These are phyloP conservation scores for Gossypium trilobum DNA, from an alignment of 441 rosid species.

Conservation along the genomic window DNA sequence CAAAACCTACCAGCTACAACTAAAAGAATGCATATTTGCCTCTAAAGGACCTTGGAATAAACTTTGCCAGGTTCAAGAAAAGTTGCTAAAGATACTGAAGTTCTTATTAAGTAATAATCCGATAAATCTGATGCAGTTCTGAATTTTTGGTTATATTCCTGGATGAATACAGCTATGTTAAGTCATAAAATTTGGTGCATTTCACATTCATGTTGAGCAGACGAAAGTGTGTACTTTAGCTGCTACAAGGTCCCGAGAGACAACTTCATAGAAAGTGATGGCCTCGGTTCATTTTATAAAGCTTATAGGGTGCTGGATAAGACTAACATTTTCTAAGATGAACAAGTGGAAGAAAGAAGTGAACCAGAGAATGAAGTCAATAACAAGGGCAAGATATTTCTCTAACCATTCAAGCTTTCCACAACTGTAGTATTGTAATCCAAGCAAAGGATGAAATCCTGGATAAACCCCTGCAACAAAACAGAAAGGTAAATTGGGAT, in stretches of 20 bases:
- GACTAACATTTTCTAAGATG: neutral
- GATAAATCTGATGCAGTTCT: neutral
- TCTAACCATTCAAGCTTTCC: constrained; percentile 89
- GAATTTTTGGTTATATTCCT: neutral
- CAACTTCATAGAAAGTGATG: neutral
- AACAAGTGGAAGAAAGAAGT: neutral
- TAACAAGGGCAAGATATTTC: neutral
- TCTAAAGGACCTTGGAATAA: neutral
- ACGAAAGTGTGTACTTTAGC: neutral
- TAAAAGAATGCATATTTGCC: neutral
- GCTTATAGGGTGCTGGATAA: neutral
- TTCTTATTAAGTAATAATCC: constrained; percentile 7
- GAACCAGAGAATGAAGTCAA: neutral
- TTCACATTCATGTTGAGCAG: neutral
- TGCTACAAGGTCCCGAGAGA: neutral
- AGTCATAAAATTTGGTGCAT: neutral
- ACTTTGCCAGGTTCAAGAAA: neutral
- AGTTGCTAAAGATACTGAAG: neutral
- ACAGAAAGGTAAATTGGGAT: constrained; percentile 9
- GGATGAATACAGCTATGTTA: neutral
- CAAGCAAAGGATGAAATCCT: constrained; percentile 69
- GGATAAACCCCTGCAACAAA: constrained; percentile 60
- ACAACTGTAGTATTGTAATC: constrained; percentile 67
- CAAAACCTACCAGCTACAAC: neutral
- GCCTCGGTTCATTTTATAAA: neutral